Base-by-base conservation (phyloP, 768 basidiomycete genomes). In the Rhizopogon rudus region DNA sequence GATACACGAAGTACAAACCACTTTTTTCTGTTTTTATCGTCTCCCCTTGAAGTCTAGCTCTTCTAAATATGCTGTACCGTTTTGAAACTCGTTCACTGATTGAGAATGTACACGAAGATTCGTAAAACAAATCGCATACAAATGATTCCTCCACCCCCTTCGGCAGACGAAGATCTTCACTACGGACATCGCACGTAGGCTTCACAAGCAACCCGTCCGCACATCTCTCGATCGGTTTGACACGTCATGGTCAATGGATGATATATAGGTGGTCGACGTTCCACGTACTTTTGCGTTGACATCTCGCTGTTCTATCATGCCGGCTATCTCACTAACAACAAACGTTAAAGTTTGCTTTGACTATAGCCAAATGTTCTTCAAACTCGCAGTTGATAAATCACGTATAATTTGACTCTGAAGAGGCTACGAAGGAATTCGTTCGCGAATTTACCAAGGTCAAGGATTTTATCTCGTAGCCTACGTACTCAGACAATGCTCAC, bases 381-480 rank as follows among this genome's bases (percentile, higher is more conserved):
- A 52, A n/a, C 59, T 9, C 22, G 31, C 9, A 31, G 31, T 8
- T 31, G 31, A 9, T 6, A 31, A 8, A 25, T 25, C 39, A 33
- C 17, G 44, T 33, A 39, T 41, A 63, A 59, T 12, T 62, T 9
- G 53, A 53, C 9, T 64, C 63, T 40, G 63, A 63, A 28, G 61
- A 64, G 25, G 70, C 69, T 44, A 65, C 64, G 37, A 73, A 70
- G 58, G 64, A 60, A 5, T 75, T 77, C 52, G 60, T 69, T 31
- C 69, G 76, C 14, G 79, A 84, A 57, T 81, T 87, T 62, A 83
- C 84, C 51, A 79, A 82, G 75, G 85, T 81, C 35, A 58, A 20
- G 61, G 53, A 16, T 33, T 44, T 8, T 40, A 25, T 10, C 6
- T 35, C 22, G 16, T 12, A 33, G 20, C 14, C n/a, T 22, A n/a